Evolutionary conservation across 1,139 yeast species (phyloP), one percentile per base, ranked within the genome.

Genomic region (Nakaseomyces delphensis): DNA sequence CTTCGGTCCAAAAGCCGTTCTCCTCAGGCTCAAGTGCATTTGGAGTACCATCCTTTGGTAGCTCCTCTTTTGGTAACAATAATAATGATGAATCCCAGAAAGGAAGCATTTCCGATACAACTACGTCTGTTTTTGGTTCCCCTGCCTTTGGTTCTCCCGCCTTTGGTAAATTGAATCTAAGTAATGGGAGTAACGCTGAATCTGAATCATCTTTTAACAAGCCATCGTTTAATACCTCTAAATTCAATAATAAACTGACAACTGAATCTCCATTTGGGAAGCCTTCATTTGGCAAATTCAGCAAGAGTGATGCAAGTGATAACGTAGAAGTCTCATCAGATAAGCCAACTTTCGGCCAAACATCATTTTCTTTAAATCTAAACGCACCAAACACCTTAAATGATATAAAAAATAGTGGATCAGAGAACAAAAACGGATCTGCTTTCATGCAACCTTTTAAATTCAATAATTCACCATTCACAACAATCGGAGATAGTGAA

Each of bases 321-420:
- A 9, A 21, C 9, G 24, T 21, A 6, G 9, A 6, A 21, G 6
- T 9, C 9, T 6, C 24, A 6, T 21, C 24, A 21, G 28, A 11
- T 10, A 25, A 25, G 28, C 44, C 54, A 20, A 33, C 52, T 0
- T 54, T 55, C 43, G 63, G 62, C 19, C 28, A 40, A 36, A 16
- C 48, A n/a, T 30, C 43, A 13, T 39, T 36, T 35, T 32, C 40
- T 15, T 33, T 24, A 20, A 7, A 38, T 20, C 30, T 29, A n/a
- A 33, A 25, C 24, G 30, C 42, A 14, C 40, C 49, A 1, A 44
- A 37, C 43, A 44, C 43, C 33, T 43, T 36, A 18, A n/a, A 19
- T 3, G 41, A 43, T 27, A 4, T 23, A 2, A 10, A 8, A 25
- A 25, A 25, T 4, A 4, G 8, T 9, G 8, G 13, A 4, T 25